Conservation (phyloP, 164 flowering plant genomes). For the Umbilicus rupestris region DNA sequence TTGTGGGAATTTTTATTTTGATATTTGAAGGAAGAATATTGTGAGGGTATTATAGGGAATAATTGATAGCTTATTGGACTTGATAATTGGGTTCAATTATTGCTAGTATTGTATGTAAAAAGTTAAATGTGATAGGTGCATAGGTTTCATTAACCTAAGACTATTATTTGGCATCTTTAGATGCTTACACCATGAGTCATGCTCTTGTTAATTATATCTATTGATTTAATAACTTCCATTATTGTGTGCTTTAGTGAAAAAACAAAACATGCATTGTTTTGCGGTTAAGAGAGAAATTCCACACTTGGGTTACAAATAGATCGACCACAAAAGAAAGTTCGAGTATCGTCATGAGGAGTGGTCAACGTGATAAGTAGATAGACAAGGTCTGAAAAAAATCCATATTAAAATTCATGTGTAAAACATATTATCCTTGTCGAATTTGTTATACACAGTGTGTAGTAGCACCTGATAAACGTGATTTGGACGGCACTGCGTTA, state of each 20-base stretch:
- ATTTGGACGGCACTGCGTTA: no score
- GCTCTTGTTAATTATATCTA: neutral
- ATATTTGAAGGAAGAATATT: neutral
- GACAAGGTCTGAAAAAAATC: no score
- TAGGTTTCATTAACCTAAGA: neutral
- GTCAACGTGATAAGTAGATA: no score
- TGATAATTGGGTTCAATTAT: constrained; percentile 1
- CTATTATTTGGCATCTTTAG: neutral
- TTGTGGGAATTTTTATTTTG: neutral
- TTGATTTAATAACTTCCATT: neutral
- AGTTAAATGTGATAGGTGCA: neutral
- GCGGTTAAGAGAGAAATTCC: neutral
- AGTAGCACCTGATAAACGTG: no score
- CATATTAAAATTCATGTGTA: no score
- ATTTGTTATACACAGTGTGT: no score
- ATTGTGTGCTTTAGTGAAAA: neutral
- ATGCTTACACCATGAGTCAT: neutral
- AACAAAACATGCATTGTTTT: neutral
- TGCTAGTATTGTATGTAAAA: neutral
- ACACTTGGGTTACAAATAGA: neutral
- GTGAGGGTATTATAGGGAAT: neutral
- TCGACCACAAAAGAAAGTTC: no score
- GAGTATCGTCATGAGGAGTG: no score
- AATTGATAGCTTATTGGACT: neutral
- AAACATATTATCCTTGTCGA: no score